These are phyloP conservation scores for Phytophthora cryptogea DNA, from an alignment of 352 stramenopile genomes.

Conservation along the genomic window DNA sequence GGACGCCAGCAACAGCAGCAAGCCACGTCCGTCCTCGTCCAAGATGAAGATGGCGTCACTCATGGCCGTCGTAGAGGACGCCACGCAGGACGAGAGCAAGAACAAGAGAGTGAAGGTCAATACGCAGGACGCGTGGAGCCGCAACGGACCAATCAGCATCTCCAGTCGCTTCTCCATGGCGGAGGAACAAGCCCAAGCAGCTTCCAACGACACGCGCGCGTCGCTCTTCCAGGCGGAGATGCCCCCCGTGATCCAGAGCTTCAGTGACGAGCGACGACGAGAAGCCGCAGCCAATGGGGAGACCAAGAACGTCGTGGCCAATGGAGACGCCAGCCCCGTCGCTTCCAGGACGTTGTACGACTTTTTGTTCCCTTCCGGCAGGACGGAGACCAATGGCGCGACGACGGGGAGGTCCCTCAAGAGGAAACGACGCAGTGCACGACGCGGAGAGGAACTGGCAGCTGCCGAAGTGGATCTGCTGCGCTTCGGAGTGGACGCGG, in stretches of 20 bases:
- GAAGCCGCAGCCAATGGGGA: slow-evolving; percentile 19
- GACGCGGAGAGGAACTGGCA: slow-evolving; percentile 21
- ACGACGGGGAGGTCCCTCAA: slow-evolving; percentile 41
- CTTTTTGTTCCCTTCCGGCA: slow-evolving; percentile 52
- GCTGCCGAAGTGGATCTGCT: slow-evolving; percentile 52
- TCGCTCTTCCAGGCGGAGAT: slow-evolving; percentile 61
- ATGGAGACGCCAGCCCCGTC: slow-evolving; percentile 30
- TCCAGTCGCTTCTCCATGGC: slow-evolving; percentile 16
- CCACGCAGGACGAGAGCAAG: slow-evolving; percentile 29
- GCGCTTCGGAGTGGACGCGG: slow-evolving; percentile 69
- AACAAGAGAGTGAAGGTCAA: slow-evolving; percentile 61
- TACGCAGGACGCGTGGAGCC: slow-evolving; percentile 11
- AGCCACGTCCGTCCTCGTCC: slow-evolving; percentile 15
- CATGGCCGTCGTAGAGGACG: slow-evolving; percentile 39
- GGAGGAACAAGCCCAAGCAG: slow-evolving; percentile 8
- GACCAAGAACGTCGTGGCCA: slow-evolving; percentile 24
- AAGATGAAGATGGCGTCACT: slow-evolving; percentile 63
- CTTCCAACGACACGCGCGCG: not conserved
- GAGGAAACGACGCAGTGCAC: slow-evolving; percentile 43
- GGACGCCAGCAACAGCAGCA: slow-evolving; percentile 9
- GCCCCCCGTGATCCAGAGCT: slow-evolving; percentile 61
- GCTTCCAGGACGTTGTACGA: slow-evolving; percentile 53
- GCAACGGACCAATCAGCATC: slow-evolving; percentile 27
- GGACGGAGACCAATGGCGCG: slow-evolving; percentile 8
- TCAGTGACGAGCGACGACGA: slow-evolving; percentile 40